Conservation (phyloP, 1,284 basidiomycete genomes). For the Apiotrichum montevideense region DNA sequence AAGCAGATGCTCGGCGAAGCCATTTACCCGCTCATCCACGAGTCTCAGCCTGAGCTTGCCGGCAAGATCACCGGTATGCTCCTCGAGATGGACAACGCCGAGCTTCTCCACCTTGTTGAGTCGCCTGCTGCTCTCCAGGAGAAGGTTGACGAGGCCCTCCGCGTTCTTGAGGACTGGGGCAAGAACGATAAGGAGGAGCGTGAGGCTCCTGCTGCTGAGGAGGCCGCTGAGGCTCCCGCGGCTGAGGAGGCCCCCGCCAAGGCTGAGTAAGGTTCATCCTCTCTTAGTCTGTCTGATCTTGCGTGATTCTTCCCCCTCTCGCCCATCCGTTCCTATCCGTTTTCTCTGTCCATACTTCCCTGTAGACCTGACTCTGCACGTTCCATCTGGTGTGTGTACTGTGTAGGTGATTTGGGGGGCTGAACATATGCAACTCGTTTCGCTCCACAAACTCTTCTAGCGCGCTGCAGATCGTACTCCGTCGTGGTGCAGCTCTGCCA, state of each 20-base stretch:
- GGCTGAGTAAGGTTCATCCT: not conserved
- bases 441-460: not conserved
- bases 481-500: too few relatives aligned
- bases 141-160: conserved; percentile 79
- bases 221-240: conserved; percentile 17
- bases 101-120: conserved; percentile 80
- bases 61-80: conserved; percentile 98
- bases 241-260: conserved; percentile 4
- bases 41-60: conserved; percentile 75
- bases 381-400: not conserved
- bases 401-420: not conserved
- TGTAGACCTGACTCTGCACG: conserved; percentile 1
- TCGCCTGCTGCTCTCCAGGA: conserved; percentile 67
- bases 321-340: not conserved
- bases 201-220: conserved; percentile 18
- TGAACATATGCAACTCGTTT: conserved; percentile 1
- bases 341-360: not conserved
- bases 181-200: conserved; percentile 23
- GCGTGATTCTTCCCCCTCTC: too few relatives aligned
- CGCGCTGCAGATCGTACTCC: not conserved
- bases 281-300: too few relatives aligned
- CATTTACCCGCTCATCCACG: conserved; percentile 79
- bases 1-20: conserved; percentile 95
- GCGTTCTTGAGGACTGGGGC: conserved; percentile 48
- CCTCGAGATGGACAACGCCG: conserved; percentile 92